Conservation (phyloP, 2,329 filamentous ascomycete genomes). For the Trichoderma gracile region DNA sequence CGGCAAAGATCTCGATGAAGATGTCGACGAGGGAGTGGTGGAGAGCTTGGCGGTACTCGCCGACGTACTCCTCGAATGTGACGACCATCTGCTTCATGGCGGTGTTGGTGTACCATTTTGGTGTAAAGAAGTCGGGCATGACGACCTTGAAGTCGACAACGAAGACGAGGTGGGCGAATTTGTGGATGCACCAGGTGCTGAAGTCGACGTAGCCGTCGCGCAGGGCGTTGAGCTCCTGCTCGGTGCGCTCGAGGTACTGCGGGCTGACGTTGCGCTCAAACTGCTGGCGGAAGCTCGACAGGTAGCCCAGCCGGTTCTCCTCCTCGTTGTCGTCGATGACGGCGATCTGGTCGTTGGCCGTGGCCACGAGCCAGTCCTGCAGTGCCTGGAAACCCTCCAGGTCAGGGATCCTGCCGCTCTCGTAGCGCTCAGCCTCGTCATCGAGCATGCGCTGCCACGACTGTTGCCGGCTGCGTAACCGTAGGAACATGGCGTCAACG, state of each 20-base stretch:
- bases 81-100: conserved; percentile 92
- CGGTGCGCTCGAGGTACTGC: conserved; percentile 74
- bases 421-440: conserved; percentile 77
- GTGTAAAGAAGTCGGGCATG: conserved; percentile 86
- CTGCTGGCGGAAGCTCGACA: conserved; percentile 81
- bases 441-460: conserved; percentile 87
- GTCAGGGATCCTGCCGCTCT: conserved; percentile 54
- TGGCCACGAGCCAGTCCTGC: conserved; percentile 94
- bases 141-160: conserved; percentile 82
- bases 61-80: conserved; percentile 92
- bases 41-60: conserved; percentile 80
- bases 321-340: conserved; percentile 93
- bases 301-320: conserved; percentile 72
- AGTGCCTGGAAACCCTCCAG: conserved; percentile 73
- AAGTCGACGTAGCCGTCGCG: conserved; percentile 94
- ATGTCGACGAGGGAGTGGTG: conserved; percentile 88
- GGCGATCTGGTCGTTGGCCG: conserved; percentile 97
- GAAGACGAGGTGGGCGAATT: conserved; percentile 87
- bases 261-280: conserved; percentile 79
- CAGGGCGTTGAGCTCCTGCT: conserved; percentile 70
- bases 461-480: conserved; percentile 78
- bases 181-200: conserved; percentile 85
- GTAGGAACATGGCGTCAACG: conserved; percentile 91
- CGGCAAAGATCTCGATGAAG: conserved; percentile 87
- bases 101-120: conserved; percentile 81